phyloP scores from a whole-genome alignment of 352 stramenopile species.

The Pythium periplocum region DNA sequence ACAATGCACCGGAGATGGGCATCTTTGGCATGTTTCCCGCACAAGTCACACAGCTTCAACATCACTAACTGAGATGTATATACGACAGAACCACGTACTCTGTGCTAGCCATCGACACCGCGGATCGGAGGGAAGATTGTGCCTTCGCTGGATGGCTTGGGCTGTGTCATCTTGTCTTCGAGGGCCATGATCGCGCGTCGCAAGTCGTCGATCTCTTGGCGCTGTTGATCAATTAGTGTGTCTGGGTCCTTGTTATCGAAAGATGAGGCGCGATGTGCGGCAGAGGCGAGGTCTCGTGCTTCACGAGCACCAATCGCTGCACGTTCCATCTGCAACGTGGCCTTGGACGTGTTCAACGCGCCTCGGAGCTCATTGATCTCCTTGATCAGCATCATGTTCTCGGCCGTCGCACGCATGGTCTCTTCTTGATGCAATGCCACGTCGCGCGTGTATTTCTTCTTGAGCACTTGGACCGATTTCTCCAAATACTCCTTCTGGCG shows the following conservation, averaged over 20 bases:
- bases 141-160: slow-evolving; percentile 2
- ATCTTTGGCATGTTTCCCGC: too few relatives aligned
- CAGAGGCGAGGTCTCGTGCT: slow-evolving; percentile 3
- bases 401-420: slow-evolving; percentile 56
- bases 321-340: slow-evolving; percentile 74
- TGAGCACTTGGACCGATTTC: slow-evolving; percentile 86
- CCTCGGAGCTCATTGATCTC: slow-evolving; percentile 91
- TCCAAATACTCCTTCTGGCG: slow-evolving; percentile 91
- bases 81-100: not conserved
- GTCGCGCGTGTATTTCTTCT: slow-evolving; percentile 84
- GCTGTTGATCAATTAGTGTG: slow-evolving; percentile 47
- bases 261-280: slow-evolving; percentile 13
- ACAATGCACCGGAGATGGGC: too few relatives aligned
- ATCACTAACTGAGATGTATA: not conserved
- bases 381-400: slow-evolving; percentile 89
- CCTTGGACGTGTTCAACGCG: slow-evolving; percentile 66
- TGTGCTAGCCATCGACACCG: slow-evolving; percentile 32
- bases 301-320: slow-evolving; percentile 31
- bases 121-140: slow-evolving; percentile 37
- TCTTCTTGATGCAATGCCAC: slow-evolving; percentile 51
- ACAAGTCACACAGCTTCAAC: too few relatives aligned
- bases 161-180: slow-evolving; percentile 43
- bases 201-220: slow-evolving; percentile 70
- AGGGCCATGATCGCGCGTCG: slow-evolving; percentile 73
- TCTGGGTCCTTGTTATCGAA: slow-evolving; percentile 35